Conservation (phyloP, 768 basidiomycete species). For the Mycena alexandri region DNA sequence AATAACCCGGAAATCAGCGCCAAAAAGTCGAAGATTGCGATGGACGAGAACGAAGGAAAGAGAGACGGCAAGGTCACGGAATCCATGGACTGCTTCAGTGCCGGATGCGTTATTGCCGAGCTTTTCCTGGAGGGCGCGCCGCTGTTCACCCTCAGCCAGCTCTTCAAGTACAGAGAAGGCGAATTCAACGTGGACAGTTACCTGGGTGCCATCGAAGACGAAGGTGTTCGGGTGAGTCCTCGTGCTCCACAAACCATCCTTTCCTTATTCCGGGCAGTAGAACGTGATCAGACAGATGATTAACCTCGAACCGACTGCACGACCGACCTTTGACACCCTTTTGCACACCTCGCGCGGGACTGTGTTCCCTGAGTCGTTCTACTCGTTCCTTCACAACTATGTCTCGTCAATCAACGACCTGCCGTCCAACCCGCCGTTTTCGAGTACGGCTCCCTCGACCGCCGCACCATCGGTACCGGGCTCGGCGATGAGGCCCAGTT, state of each 20-base stretch:
- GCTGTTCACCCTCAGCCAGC: constrained; percentile 92
- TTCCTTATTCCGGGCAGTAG: constrained; percentile 60
- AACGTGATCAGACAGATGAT: constrained; percentile 93
- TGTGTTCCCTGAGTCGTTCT: constrained; percentile 94
- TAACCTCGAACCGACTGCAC: constrained; percentile 75
- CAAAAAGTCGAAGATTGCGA: constrained; percentile 68
- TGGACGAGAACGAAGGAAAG: constrained; percentile 71
- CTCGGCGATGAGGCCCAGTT: constrained; percentile 48
- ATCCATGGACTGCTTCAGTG: constrained; percentile 97
- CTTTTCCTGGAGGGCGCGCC: constrained; percentile 95
- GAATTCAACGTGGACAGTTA: constrained; percentile 82
- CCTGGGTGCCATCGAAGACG: constrained; percentile 82
- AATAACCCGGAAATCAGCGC: constrained; percentile 77
- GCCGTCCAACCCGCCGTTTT: constrained; percentile 60
- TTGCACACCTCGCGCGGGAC: constrained; percentile 80
- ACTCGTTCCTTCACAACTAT: constrained; percentile 94
- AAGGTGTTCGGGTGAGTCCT: constrained; percentile 79
- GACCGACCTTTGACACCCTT: constrained; percentile 87
- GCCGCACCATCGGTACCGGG: constrained; percentile 51
- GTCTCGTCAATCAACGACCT: constrained; percentile 83
- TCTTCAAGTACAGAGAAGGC: constrained; percentile 94
- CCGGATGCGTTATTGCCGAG: constrained; percentile 95
- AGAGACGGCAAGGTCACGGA: constrained; percentile 90
- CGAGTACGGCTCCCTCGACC: constrained; percentile 50
- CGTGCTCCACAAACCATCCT: constrained; percentile 33